Evolutionary conservation across 2,329 filamentous ascomycete genomes (phyloP).

Genomic region (Talaromyces sp.): DNA sequence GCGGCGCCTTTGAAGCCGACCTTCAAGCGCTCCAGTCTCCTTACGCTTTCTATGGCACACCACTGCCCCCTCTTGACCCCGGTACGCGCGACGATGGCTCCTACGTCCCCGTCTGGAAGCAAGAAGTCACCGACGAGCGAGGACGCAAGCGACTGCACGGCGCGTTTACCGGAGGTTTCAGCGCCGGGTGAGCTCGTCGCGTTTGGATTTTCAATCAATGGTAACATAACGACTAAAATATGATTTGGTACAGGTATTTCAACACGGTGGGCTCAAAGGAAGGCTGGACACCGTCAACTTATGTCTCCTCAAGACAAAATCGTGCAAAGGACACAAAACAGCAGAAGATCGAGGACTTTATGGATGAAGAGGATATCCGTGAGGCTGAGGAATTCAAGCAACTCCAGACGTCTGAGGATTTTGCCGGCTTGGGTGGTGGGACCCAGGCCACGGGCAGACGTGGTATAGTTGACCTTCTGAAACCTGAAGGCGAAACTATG

Average conservation of each 20-base stretch:
- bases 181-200: constrained; percentile 72
- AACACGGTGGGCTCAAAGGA: constrained; percentile 98
- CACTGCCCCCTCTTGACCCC: constrained; percentile 74
- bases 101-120: constrained; percentile 95
- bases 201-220: constrained; percentile 25
- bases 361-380: constrained; percentile 94
- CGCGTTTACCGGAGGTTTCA: constrained; percentile 94
- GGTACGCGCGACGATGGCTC: constrained; percentile 83
- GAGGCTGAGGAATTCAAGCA: constrained; percentile 77
- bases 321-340: constrained; percentile 68
- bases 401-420: constrained; percentile 70
- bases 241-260: constrained; percentile 67
- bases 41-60: constrained; percentile 78
- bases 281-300: constrained; percentile 90
- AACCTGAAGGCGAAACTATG: constrained; percentile 74
- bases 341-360: constrained; percentile 82
- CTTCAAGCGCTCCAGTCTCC: constrained; percentile 65
- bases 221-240: constrained; percentile 36
- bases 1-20: constrained; percentile 74
- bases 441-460: constrained; percentile 54
- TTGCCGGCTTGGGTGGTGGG: constrained; percentile 71
- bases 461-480: constrained; percentile 70
- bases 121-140: constrained; percentile 90
- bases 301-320: constrained; percentile 82
- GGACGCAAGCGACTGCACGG: constrained; percentile 90